Evolutionary conservation across 2,329 filamentous ascomycete species (phyloP), one percentile per base, ranked within the genome.

Genomic region (Aulographum hederae): DNA sequence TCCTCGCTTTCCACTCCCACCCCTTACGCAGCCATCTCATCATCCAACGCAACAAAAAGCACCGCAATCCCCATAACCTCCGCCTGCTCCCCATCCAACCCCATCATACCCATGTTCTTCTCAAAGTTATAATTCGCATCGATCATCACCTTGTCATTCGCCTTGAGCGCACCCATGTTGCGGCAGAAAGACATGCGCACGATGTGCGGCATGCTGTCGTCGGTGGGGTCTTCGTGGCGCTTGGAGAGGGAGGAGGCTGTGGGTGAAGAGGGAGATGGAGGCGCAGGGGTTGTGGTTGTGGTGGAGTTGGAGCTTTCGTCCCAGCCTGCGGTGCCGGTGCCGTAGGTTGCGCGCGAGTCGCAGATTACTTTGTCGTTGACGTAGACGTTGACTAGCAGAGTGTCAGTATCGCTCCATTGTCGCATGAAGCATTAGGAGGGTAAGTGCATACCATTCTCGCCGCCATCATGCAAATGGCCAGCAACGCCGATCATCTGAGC

Each of bases 31-130:
- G n/a, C n/a, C n/a, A n/a, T n/a, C n/a, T n/a, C n/a, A n/a, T n/a
- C n/a, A 25, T 25, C 21, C 13, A 25, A 25, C 10, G 21, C 21
- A 10, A 25, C 13, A 31, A 27, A 31, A 6, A 31, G 13, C 10
- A 31, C 21, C 11, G 29, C 29, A 15, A 31, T 31, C 8, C 29
- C 29, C 29, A 31, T 31, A 10, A 31, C 29, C 29, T 20, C 29
- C 12, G 29, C 15, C 8, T 26, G 15, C 10, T 8, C 29, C 8
- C 29, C 29, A 8, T 8, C 18, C 13, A 27, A 10, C 21, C 21
- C 21, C 13, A 27, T 20, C 12, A 21, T 25, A 17, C 14, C 14
- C 29, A 10, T 17, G 14, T 26, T 8, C 29, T 21, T 25, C 8
- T 21, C 18, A 11, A 31, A 26, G 18, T 31, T 17, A 25, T 31